Evolutionary conservation across 805 yeast genomes (phyloP).

Genomic region (Saccharomycopsis sp.): DNA sequence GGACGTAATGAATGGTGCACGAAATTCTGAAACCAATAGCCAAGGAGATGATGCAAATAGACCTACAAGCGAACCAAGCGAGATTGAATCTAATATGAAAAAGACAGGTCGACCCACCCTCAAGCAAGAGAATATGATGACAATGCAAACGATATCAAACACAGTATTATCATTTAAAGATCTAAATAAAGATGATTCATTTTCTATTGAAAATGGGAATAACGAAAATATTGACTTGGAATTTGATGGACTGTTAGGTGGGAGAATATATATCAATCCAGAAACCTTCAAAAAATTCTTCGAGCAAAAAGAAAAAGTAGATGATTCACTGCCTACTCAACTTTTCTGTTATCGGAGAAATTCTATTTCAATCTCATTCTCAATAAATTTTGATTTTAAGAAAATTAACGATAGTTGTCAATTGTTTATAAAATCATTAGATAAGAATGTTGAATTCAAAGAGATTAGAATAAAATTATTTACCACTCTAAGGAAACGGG

Average conservation of each 20-base stretch:
- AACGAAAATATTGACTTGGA: neutral
- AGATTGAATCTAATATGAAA: neutral
- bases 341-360: constrained; percentile 20
- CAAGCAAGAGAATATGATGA: neutral
- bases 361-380: constrained; percentile 7
- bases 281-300: constrained; percentile 8
- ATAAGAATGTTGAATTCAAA: neutral
- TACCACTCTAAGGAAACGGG: constrained; percentile 2
- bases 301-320: neutral
- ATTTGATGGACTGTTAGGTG: constrained; percentile 4
- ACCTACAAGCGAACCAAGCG: neutral
- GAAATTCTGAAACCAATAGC: neutral
- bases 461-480: constrained; percentile 1
- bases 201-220: neutral
- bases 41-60: neutral
- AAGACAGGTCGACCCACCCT: too few species aligned
- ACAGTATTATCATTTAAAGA: constrained; percentile 3
- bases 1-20: neutral
- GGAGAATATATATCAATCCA: constrained; percentile 13
- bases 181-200: neutral
- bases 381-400: constrained; percentile 4
- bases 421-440: neutral
- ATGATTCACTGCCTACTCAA: constrained; percentile 5
- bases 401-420: neutral
- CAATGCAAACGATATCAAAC: constrained; percentile 1